Percentiles rank a stretch among this genome's conserved stretches.
Conservation (phyloP, 495 filamentous ascomycete species). For the Chaetomium tenue region DNA sequence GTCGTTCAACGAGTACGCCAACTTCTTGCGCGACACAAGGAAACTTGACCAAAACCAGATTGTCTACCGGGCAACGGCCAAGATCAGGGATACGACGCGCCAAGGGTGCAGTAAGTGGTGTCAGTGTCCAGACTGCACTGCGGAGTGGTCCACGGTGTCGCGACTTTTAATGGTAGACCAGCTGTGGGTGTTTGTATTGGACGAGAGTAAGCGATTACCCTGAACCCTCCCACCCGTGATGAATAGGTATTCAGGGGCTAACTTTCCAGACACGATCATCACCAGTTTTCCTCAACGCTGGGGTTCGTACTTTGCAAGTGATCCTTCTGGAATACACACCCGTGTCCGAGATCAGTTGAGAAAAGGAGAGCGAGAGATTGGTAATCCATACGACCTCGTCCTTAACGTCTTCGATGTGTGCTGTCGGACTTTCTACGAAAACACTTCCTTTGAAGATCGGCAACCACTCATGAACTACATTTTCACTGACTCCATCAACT, state of each 20-base stretch:
- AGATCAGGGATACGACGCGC: constrained; percentile 9
- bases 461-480: constrained; percentile 23
- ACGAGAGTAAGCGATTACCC: constrained; percentile 15
- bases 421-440: constrained; percentile 20
- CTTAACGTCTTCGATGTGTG: constrained; percentile 13
- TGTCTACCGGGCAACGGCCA: constrained; percentile 22
- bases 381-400: constrained; percentile 17
- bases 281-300: constrained; percentile 22
- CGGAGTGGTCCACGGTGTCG: constrained; percentile 4
- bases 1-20: constrained; percentile 21
- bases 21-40: constrained; percentile 20
- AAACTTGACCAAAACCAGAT: constrained; percentile 22
- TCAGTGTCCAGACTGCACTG: constrained; percentile 21
- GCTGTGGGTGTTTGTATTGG: constrained; percentile 19
- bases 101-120: constrained; percentile 21
- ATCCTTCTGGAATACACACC: constrained; percentile 14
- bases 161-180: constrained; percentile 21
- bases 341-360: constrained; percentile 11
- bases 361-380: constrained; percentile 3
- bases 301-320: constrained; percentile 17
- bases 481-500: constrained; percentile 21
- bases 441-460: constrained; percentile 16
- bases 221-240: neutral
- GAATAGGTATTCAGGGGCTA: neutral
- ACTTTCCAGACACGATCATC: constrained; percentile 18